Evolutionary conservation across 192 early-diverging fungal genomes (phyloP).

Genomic region (Podila epigama): DNA sequence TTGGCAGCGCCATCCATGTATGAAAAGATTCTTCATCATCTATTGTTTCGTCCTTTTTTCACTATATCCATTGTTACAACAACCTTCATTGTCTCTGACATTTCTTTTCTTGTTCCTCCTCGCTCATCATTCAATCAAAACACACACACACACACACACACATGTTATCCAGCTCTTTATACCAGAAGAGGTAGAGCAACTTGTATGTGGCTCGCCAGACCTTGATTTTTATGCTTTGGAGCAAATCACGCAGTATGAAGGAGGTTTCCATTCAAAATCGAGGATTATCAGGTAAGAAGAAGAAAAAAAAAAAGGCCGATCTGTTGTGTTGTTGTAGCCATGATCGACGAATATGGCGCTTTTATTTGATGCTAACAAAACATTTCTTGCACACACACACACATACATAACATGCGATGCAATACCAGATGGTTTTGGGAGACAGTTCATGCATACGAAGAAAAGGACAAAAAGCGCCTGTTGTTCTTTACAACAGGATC

Average conservation of each 20-base stretch:
- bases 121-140: too few relatives aligned
- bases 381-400: too few relatives aligned
- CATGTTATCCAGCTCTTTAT: slow-evolving; percentile 83
- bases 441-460: slow-evolving; percentile 79
- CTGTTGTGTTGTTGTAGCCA: too few relatives aligned
- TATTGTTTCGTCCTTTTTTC: neutral
- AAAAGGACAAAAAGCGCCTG: slow-evolving; percentile 87
- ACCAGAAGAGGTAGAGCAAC: slow-evolving; percentile 88
- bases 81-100: neutral
- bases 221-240: slow-evolving; percentile 86
- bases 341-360: too few relatives aligned
- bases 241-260: slow-evolving; percentile 83
- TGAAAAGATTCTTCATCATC: neutral
- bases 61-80: neutral
- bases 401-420: too few relatives aligned
- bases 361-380: too few relatives aligned
- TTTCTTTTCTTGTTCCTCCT: neutral
- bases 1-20: slow-evolving; percentile 70
- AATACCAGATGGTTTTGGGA: slow-evolving; percentile 90
- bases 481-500: slow-evolving; percentile 92
- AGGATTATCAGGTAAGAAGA: slow-evolving; percentile 63
- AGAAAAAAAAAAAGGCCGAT: too few relatives aligned
- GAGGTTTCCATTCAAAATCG: slow-evolving; percentile 73
- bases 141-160: too few relatives aligned
- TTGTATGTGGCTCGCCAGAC: slow-evolving; percentile 86